phyloP scores from a whole-genome alignment of 192 early-diverging fungal species.

The Umbelopsis vinacea region DNA sequence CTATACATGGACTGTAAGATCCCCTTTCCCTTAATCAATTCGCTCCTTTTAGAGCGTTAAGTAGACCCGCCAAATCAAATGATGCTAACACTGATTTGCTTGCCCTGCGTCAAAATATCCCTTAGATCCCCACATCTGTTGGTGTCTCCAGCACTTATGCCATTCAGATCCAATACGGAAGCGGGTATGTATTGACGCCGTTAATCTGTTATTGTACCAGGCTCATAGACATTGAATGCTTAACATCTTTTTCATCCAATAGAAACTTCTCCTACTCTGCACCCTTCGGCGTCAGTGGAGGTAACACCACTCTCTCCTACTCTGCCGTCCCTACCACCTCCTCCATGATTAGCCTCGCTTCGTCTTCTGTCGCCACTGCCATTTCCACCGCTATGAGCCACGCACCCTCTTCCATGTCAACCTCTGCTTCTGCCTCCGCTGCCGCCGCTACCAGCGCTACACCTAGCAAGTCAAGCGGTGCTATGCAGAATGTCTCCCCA shows the following conservation, averaged over 20 bases:
- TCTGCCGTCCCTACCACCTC: neutral
- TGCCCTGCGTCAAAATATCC: neutral
- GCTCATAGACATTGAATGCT: neutral
- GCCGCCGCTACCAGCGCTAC: constrained; percentile 2
- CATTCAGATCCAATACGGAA: constrained; percentile 17
- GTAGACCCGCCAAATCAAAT: neutral
- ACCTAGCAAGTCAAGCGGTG: neutral
- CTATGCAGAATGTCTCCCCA: neutral
- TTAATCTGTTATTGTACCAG: neutral
- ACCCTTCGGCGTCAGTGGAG: neutral
- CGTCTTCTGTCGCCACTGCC: neutral
- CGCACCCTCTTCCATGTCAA: neutral
- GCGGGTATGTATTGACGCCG: neutral
- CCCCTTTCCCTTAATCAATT: neutral
- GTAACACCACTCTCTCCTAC: constrained; percentile 14
- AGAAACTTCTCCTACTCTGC: constrained; percentile 20
- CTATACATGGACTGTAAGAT: constrained; percentile 23
- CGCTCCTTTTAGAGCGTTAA: neutral
- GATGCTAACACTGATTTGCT: neutral
- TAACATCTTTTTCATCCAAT: neutral
- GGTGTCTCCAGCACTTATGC: neutral
- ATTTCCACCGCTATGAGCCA: neutral
- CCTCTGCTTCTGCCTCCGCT: neutral
- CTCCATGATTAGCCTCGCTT: neutral
- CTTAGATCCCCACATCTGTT: constrained; percentile 17